Base-by-base conservation (phyloP, 768 basidiomycete genomes). In the Tricholomella constricta region DNA sequence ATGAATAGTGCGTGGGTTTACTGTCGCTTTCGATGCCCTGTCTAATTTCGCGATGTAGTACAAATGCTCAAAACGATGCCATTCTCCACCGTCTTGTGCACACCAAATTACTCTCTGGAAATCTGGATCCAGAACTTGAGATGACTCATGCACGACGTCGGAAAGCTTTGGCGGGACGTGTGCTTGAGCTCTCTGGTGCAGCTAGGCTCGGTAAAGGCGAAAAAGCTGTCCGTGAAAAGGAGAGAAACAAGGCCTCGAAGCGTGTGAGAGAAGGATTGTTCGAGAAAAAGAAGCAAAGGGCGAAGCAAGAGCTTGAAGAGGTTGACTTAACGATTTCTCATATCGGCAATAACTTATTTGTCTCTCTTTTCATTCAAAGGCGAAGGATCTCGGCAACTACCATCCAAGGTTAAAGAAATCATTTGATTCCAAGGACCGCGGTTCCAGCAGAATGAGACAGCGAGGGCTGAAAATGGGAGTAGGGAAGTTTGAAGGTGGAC, bases 381-480 rank as follows among this genome's bases (percentile, higher is more conserved):
- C 90, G 5, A 94, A 92, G 70, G 80, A 88, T 57, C 56, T 89
- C 55, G 91, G 91, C 15, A 93, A 91, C 66, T 94, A 92, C 65
- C 90, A 94, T 60, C 90, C 88, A 34, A 74, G 78, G 4, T 71
- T 93, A 49, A 94, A 91, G 67, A 83, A 79, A 53, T 57, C 86
- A 6, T 90, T 85, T 61, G 80, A 80, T 48, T 54, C 61, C 17
- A 62, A 67, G 17, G 62, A 69, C 17, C 55, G 51, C 7, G 45
- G 60, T 42, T 52, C 62, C n/a, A 69, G 62, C 38, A 74, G 71
- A 57, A 85, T 78, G 55, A 74, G 89, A 55, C 75, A 80, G 38
- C 77, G 82, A 60, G 92, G 91, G 10, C 67, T 94, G 36, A 75
- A 76, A 54, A 85, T 91, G 85, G 91, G 91, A 6, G 79, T 94